Base-by-base conservation (phyloP, 225 moss, liverwort and hornwort species). In the Bryoerythrophyllum caledonicum region DNA sequence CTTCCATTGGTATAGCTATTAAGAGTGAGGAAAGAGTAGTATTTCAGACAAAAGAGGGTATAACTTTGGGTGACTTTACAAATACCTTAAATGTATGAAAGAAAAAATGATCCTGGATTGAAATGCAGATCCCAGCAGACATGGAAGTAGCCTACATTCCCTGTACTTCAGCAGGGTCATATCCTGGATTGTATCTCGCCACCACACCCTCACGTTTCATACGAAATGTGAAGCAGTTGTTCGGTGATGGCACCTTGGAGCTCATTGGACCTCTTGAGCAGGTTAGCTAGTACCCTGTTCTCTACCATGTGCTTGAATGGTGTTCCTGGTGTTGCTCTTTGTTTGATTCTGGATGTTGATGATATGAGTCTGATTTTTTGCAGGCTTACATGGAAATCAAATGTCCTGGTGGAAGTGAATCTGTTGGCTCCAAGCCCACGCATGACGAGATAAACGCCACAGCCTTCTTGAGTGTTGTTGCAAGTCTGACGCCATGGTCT, bases 381-480 rank as follows among this genome's bases (percentile, higher is more conserved):
- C 85, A 97, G 97, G 94, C 92, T 8, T 97, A 97, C 41, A 97
- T 97, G 94, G 92, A 97, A 81, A 94, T 97, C 19, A 93, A 80
- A 77, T 97, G 97, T 76, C 97, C 93, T 13, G 97, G 93, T 86
- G 97, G 91, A 62, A 93, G 72, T 52, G 82, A 87, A 41, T 21
- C 73, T 46, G 78, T 76, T 59, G 82, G 80, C 26, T 76, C 83
- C 8, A 83, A 79, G 40, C 83, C 85, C 54, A 91, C 94, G 40
- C 97, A 97, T 60, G 91, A 93, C 51, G 97, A 97, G 78, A 84
- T 89, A 43, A 84, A 93, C 82, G 85, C 90, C 23, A 81, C 89
- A 60, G 82, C 92, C 58, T 94, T 97, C 80, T 67, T 97, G 8
- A 97, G 97, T 75, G 94, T 97, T 63, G 97, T 97, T 60, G 97